Conservation (phyloP, 192 early-diverging fungal species). For the Rhizophlyctis rosea region DNA sequence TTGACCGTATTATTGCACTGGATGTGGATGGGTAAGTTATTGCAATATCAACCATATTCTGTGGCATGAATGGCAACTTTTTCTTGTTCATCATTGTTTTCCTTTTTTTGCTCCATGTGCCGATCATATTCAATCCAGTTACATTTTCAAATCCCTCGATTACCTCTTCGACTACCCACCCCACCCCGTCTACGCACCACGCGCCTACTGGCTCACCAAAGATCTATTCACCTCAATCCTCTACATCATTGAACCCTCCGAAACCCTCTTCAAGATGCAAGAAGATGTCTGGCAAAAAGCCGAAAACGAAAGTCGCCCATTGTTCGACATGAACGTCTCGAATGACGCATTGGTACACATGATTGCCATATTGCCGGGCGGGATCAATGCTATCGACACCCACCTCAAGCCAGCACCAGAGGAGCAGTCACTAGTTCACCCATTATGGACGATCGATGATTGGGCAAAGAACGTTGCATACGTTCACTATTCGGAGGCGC, state of each 20-base stretch:
- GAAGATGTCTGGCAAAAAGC: background rate
- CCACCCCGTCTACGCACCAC: slow-evolving; percentile 11
- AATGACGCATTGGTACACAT: slow-evolving; percentile 12
- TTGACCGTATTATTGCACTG: slow-evolving; percentile 12
- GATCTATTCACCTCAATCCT: slow-evolving; percentile 11
- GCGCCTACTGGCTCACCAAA: slow-evolving; percentile 18
- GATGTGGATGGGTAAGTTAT: slow-evolving; percentile 15
- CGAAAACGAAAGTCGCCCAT: background rate
- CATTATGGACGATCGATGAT: too few relatives aligned
- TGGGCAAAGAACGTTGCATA: slow-evolving; percentile 7
- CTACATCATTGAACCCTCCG: slow-evolving; percentile 17
- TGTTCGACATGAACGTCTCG: slow-evolving; percentile 26
- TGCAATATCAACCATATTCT: too few relatives aligned
- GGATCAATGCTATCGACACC: too few relatives aligned
- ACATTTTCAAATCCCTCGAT: slow-evolving; percentile 9
- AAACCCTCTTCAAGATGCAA: slow-evolving; percentile 7
- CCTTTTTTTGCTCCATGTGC: too few relatives aligned
- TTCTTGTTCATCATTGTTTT: too few relatives aligned
- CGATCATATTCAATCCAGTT: too few relatives aligned
- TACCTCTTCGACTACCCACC: slow-evolving; percentile 17
- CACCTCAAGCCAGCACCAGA: too few relatives aligned
- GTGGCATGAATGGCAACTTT: slow-evolving; percentile 3
- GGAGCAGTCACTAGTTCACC: too few relatives aligned
- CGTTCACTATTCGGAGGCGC: too few relatives aligned
- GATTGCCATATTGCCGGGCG: slow-evolving; percentile 12